Base-by-base conservation (phyloP, 2,329 filamentous ascomycete species). In the Diaporthe citrichinensis region DNA sequence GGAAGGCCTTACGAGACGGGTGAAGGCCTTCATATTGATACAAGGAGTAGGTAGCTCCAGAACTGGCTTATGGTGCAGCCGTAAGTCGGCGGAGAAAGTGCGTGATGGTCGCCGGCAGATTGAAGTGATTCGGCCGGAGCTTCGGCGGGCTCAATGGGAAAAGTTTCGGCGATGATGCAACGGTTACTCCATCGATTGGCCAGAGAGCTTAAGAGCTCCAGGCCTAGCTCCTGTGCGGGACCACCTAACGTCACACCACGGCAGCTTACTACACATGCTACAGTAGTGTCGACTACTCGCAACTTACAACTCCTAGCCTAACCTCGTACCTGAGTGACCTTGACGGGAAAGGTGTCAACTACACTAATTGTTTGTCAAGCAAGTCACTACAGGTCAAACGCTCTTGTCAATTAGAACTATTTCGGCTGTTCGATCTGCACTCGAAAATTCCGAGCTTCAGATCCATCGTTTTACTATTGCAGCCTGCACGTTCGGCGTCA, bases 1-100 rank as follows among this genome's bases (percentile, higher is more conserved):
- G 2, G 39, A 71, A n/a, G 72, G 74, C 72, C 74, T 25, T 31
- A 39, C 28, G 4, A 76, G 71, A 51, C 76, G 59, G 12, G 31
- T 65, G 69, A 77, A 76, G 23, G 67, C 67, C 61, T 74, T 77
- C 76, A 77, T 77, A 3, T n/a, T 31, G 49, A 31, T 17, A 3
- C 17, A 2, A 53, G 59, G 7, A 23, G 14, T 39, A 31, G 46
- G 17, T 14, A 53, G 28, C 25, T 57, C 46, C 58, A 51, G 41
- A n/a, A 39, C 57, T 28, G 20, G 17, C 3, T 53, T 68, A 10
- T 25, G 10, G 31, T 9, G 46, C 9, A 25, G 46, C 62, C 62
- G 28, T 68, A 6, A 28, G 62, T 68, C 14, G 46, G 34, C 46
- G 23, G 62, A 2, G 9, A 17, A 28, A 8, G 0, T 25, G 46